Evolutionary conservation across 2,329 filamentous ascomycete genomes (phyloP).

Genomic region (Stromatinia cepivora): DNA sequence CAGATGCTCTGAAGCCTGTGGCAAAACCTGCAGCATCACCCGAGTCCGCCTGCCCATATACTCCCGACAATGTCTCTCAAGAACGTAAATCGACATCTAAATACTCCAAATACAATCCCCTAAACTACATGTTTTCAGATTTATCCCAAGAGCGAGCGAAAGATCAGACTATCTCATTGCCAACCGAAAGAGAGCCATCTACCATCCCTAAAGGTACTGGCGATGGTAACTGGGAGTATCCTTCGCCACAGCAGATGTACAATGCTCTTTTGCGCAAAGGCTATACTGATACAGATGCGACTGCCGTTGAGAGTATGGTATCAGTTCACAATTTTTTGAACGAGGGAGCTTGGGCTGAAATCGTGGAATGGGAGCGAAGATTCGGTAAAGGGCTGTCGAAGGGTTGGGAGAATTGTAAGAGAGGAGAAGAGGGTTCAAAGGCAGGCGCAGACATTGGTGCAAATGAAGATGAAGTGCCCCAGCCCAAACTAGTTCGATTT

Average conservation of each 20-base stretch:
- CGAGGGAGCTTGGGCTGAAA: slow-evolving; percentile 95
- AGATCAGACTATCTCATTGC: slow-evolving; percentile 71
- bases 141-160: slow-evolving; percentile 77
- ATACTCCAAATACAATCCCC: slow-evolving; percentile 67
- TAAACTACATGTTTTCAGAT: slow-evolving; percentile 95
- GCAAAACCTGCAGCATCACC: slow-evolving; percentile 37
- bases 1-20: slow-evolving; percentile 35
- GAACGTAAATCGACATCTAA: slow-evolving; percentile 46
- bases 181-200: slow-evolving; percentile 77
- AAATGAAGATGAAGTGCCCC: slow-evolving; percentile 53
- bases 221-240: slow-evolving; percentile 91
- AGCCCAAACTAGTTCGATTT: slow-evolving; percentile 80
- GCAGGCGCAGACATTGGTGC: slow-evolving; percentile 47
- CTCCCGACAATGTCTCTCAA: slow-evolving; percentile 35
- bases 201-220: slow-evolving; percentile 87
- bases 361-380: slow-evolving; percentile 87
- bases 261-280: slow-evolving; percentile 96
- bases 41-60: slow-evolving; percentile 40
- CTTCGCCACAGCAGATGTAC: slow-evolving; percentile 99
- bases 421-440: slow-evolving; percentile 67
- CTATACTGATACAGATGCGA: slow-evolving; percentile 89
- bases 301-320: slow-evolving; percentile 95
- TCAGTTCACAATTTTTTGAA: slow-evolving; percentile 98
- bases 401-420: slow-evolving; percentile 72
- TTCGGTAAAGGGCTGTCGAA: slow-evolving; percentile 72